Conservation (phyloP, 441 rosid species). For the Theobroma grandiflorum region DNA sequence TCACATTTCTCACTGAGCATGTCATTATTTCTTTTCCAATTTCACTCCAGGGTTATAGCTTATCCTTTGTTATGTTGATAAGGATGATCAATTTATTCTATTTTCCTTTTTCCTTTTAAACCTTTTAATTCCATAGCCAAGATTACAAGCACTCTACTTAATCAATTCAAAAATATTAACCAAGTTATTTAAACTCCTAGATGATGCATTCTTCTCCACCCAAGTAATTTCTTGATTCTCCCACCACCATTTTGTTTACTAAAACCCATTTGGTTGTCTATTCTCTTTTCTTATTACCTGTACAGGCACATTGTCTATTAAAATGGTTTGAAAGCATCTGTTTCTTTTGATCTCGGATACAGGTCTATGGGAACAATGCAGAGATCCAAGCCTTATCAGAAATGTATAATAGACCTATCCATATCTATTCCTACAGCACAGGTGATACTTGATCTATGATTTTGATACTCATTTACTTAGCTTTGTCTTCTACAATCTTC, state of each 20-base stretch:
- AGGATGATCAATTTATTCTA: not conserved
- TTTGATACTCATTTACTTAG: not conserved
- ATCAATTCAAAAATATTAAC: not conserved
- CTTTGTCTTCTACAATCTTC: conserved; percentile 14
- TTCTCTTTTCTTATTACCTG: not conserved
- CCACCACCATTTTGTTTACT: not conserved
- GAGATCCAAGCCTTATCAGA: conserved; percentile 99
- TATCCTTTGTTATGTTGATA: not conserved
- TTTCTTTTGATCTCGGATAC: conserved; percentile 25
- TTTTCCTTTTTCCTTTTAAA: not conserved
- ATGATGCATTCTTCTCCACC: not conserved
- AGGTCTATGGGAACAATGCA: conserved; percentile 99
- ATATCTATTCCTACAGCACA: conserved; percentile 88
- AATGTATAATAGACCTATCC: conserved; percentile 97
- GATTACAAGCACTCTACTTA: not conserved
- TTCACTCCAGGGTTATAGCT: not conserved
- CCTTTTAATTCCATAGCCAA: not conserved
- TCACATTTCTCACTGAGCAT: not conserved
- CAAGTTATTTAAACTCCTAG: not conserved
- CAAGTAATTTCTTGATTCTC: not conserved
- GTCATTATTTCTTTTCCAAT: not conserved
- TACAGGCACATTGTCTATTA: not conserved
- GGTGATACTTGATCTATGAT: conserved; percentile 48
- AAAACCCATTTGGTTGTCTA: not conserved
- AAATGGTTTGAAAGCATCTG: conserved; percentile 2